Base-by-base conservation (phyloP, 2,329 filamentous ascomycete genomes). In the Colletotrichum destructivum region DNA sequence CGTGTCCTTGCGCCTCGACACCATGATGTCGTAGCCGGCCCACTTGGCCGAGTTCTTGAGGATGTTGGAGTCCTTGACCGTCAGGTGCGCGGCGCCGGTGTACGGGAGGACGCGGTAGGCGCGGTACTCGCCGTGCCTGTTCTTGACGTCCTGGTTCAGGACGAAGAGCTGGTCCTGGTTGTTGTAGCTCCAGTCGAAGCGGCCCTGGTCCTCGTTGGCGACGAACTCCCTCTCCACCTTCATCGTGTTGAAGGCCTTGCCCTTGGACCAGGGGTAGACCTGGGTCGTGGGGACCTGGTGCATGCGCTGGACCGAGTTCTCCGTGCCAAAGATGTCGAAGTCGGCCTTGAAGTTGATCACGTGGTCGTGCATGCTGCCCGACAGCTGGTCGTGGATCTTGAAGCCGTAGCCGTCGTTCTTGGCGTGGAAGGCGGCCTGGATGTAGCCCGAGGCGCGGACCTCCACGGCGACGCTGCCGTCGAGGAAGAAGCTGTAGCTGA, bases 331-430 rank as follows among this genome's bases (percentile, higher is more conserved):
- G 42, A 89, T 82, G 74, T 89, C 87, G 31, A 89, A 81, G 76
- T 89, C 88, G 55, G 83, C 83, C 75, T 89, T 89, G 81, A 84
- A 89, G 74, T 86, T 88, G 47, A 89, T 75, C 0, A 89, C 86
- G 74, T 89, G 88, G 76, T 88, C 86, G 76, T 89, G 88, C 82
- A 88, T 87, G 38, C 81, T 83, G 7, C 86, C 86, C 0, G 81
- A 82, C 1, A 87, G 78, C 35, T 79, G 77, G 65, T 88, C 84
- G 71, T 87, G 84, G 59, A 89, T 86, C 42, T 83, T 79, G 75
- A 81, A 88, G 7, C 87, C 87, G 67, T 88, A 88, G 62, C 85
- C 83, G 1, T 82, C 76, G 60, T 86, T 85, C 49, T 84, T 76
- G 2, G 81, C 81, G 62, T 82, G 86, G 76, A 83, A 87, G 0